phyloP scores from a whole-genome alignment of 108 stramenopile species.

The Cyclotella kingstonii region DNA sequence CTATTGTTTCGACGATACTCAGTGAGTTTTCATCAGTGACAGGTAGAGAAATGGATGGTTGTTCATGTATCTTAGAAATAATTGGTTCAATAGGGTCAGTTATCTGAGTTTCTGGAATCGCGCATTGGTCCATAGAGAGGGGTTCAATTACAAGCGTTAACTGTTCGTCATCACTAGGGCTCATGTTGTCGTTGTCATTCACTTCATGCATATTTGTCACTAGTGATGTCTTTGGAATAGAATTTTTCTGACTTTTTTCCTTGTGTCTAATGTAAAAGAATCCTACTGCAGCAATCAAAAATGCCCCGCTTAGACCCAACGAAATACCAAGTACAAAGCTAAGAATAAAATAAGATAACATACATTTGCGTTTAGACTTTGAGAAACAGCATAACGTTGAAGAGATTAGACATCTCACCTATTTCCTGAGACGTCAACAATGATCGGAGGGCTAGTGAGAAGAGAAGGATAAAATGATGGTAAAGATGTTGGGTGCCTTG shows the following conservation, averaged over 20 bases:
- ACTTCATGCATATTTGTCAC: too few relatives aligned
- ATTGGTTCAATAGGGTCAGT: too few relatives aligned
- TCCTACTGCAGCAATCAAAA: constrained; percentile 4
- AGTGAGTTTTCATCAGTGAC: too few relatives aligned
- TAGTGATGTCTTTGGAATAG: background rate
- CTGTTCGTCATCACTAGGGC: too few relatives aligned
- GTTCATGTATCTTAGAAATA: too few relatives aligned
- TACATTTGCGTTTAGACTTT: background rate
- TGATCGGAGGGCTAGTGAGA: background rate
- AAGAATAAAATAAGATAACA: background rate
- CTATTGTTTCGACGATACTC: too few relatives aligned
- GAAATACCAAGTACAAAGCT: constrained; percentile 32
- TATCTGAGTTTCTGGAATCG: too few relatives aligned
- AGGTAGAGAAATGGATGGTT: too few relatives aligned
- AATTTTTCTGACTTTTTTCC: constrained; percentile 6
- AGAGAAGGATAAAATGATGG: constrained; percentile 1
- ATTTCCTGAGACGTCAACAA: background rate
- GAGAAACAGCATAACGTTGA: background rate
- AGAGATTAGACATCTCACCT: background rate
- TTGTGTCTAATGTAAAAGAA: constrained; percentile 3
- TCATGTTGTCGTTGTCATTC: too few relatives aligned
- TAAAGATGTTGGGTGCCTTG: background rate
- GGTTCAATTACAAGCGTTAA: too few relatives aligned
- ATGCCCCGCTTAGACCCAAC: constrained; percentile 21
- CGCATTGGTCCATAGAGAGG: too few relatives aligned